Evolutionary conservation across 164 flowering plant genomes (phyloP).

Genomic region (Umbilicus rupestris): DNA sequence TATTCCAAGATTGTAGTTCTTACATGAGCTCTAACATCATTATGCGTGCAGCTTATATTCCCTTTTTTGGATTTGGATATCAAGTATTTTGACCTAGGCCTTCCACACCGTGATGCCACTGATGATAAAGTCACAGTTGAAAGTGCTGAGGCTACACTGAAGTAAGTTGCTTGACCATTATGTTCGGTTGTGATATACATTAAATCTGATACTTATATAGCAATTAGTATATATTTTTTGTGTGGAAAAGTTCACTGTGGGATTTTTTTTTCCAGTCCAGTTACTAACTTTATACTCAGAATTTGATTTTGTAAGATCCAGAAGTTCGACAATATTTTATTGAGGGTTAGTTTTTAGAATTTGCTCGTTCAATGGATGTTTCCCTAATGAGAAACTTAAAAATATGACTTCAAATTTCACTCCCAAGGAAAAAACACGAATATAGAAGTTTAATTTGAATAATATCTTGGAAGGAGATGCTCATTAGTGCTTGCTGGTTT

Average conservation of each 20-base stretch:
- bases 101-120: conserved; percentile 81
- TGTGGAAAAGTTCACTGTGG: background rate
- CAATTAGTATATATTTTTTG: background rate
- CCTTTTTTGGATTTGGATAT: conserved; percentile 92
- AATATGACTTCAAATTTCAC: too few relatives aligned
- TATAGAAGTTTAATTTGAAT: too few relatives aligned
- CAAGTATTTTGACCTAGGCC: conserved; percentile 89
- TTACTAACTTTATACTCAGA: too few relatives aligned
- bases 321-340: too few relatives aligned
- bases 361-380: too few relatives aligned
- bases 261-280: too few relatives aligned
- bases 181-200: background rate
- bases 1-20: background rate
- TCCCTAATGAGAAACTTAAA: too few relatives aligned
- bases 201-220: background rate
- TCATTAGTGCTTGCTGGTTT: background rate
- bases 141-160: conserved; percentile 96
- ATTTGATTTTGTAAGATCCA: too few relatives aligned
- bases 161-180: conserved; percentile 31
- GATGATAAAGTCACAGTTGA: conserved; percentile 91
- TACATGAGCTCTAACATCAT: background rate
- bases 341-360: too few relatives aligned
- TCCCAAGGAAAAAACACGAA: too few relatives aligned
- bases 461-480: too few relatives aligned
- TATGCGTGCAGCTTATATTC: conserved; percentile 60